Conservation (phyloP, 2,329 filamentous ascomycete genomes). For the Ascosphaera acerosa region DNA sequence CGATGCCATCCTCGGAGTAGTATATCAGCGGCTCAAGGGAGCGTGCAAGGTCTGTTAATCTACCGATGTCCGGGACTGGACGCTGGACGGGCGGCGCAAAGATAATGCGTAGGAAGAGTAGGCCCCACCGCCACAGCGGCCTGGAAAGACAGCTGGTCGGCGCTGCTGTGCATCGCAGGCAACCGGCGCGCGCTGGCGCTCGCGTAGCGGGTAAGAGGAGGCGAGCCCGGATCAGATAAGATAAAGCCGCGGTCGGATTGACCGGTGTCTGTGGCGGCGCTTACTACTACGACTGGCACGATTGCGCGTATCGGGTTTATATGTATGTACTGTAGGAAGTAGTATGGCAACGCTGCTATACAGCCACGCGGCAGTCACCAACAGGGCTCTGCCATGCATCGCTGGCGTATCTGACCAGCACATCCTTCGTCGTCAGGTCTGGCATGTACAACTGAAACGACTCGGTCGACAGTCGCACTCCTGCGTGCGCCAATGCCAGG, state of each 20-base stretch:
- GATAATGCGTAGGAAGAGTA: slow-evolving; percentile 41
- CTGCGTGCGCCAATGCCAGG: slow-evolving; percentile 10
- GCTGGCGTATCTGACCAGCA: slow-evolving; percentile 13
- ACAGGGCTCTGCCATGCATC: slow-evolving; percentile 6
- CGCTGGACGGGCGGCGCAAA: slow-evolving; percentile 40
- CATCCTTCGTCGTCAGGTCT: slow-evolving; percentile 10
- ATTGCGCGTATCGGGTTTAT: no score
- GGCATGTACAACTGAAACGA: slow-evolving; percentile 12
- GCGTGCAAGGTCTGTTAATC: slow-evolving; percentile 67
- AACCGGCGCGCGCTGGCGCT: no score
- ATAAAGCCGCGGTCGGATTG: no score
- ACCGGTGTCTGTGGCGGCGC: no score
- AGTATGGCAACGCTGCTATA: no score
- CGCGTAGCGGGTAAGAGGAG: no score
- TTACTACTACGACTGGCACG: no score
- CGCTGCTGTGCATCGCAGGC: no score
- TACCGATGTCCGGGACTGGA: slow-evolving; percentile 63
- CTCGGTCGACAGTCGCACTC: slow-evolving; percentile 4
- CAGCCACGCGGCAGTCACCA: slow-evolving; percentile 4
- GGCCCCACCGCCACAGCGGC: no score
- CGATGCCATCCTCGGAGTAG: slow-evolving; percentile 71
- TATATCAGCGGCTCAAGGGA: slow-evolving; percentile 88
- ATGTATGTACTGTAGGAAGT: no score
- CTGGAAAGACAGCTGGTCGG: no score
- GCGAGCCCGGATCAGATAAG: no score